Base-by-base conservation (phyloP, 257 asterid species). In the Nicotiana paniculata region DNA sequence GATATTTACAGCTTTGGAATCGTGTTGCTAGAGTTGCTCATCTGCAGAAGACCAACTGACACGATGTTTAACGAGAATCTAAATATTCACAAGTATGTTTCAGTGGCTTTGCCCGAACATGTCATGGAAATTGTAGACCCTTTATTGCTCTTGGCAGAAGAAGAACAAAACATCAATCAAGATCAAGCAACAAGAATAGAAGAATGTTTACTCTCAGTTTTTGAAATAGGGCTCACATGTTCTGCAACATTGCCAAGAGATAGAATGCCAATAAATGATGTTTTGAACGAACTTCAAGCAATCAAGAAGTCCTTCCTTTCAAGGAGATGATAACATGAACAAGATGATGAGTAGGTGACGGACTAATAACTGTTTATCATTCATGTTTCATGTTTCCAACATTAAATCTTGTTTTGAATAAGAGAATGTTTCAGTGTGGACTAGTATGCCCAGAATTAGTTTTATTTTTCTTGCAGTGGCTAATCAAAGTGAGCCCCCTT, bases 1-100 rank as follows among this genome's bases (percentile, higher is more conserved):
- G 91, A 89, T 66, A 86, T 85, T 37, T 87, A 89, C 81, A 87
- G 89, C 83, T 85, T 30, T 17, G 90, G 92, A 26, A 78, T 89
- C 61, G 81, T 88, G 5, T 59, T 86, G 82, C 77, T 88, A 12
- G 88, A 88, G 63, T 1, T 88, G 61, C 80, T 86, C 59, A 86
- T 83, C 4, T 84, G 89, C 18, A 88, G 79, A 82, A 58, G 89
- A 43, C 89, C 89, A 8, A 86, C 87, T 28, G 82, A 84, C 32
- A 83, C 83, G 1, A 80, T 77, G 28, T 88, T 86, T 24, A 65
- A 55, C 9, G 78, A 83, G 33, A 84, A 82, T 5, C 9, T 68
- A 24, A 82, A 78, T 57, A 61, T 88, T 35, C 85, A 82, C 18
- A 61, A 61, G 39, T 75, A 72, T 46, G 89, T 82, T 37, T 70